Evolutionary conservation across 2,329 filamentous ascomycete species (phyloP).

Genomic region (Hypoxylon sp.): DNA sequence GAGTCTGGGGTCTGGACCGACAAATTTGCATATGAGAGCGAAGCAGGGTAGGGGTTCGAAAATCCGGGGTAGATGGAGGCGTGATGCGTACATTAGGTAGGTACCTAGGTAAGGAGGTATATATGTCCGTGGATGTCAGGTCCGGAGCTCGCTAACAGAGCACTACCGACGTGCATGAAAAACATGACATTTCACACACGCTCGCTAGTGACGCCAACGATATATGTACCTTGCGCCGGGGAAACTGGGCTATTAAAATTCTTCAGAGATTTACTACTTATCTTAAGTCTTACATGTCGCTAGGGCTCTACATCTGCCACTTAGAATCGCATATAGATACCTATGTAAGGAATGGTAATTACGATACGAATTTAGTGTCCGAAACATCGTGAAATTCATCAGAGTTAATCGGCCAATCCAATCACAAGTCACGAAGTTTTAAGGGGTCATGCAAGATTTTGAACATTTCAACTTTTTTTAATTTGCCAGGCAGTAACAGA

Average conservation of each 20-base stretch:
- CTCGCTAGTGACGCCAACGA: not conserved
- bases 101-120: not conserved
- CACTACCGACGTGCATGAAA: slow-evolving; percentile 12
- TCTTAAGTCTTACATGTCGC: not conserved
- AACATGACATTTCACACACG: not conserved
- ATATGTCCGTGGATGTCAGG: not conserved
- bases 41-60: not conserved
- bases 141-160: not conserved
- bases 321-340: not conserved
- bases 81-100: not conserved
- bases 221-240: not conserved
- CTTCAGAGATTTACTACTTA: not conserved
- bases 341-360: not conserved
- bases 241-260: not conserved
- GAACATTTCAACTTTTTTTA: slow-evolving; percentile 44
- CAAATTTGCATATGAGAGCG: too few relatives aligned
- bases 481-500: slow-evolving; percentile 28
- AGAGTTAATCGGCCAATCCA: not conserved
- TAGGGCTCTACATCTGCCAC: not conserved
- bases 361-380: not conserved
- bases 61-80: slow-evolving; percentile 1
- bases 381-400: too few relatives aligned
- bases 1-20: too few relatives aligned
- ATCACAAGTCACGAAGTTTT: not conserved
- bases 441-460: not conserved